phyloP scores from a whole-genome alignment of 768 basidiomycete genomes.

The Hygrophorus pudorinus region DNA sequence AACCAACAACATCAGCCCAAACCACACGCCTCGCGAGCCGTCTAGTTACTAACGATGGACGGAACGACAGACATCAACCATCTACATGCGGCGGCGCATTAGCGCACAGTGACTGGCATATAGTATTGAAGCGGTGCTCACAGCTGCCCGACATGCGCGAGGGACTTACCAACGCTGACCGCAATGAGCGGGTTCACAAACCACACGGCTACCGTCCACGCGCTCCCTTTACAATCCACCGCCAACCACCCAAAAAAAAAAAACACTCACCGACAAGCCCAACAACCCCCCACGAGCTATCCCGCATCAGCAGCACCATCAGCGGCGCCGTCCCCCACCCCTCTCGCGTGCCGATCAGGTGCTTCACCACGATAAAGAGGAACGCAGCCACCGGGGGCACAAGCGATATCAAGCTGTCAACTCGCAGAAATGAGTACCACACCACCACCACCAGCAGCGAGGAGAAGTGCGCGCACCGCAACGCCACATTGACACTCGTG shows the following conservation, averaged over 20 bases:
- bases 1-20: neutral
- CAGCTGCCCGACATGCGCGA: conserved; percentile 1
- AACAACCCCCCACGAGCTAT: conserved; percentile 12
- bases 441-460: neutral
- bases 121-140: neutral
- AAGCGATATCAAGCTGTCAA: neutral
- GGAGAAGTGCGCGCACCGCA: neutral
- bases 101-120: too few species aligned
- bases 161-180: neutral
- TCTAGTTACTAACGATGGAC: neutral
- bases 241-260: neutral
- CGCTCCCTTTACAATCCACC: neutral
- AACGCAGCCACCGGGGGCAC: conserved; percentile 3
- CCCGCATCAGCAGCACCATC: conserved; percentile 10
- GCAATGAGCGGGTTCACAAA: conserved; percentile 1
- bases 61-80: conserved; percentile 5
- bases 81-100: neutral
- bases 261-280: conserved; percentile 10
- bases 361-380: conserved; percentile 10
- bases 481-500: neutral
- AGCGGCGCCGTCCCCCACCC: conserved; percentile 9
- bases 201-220: neutral
- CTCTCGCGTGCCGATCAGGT: conserved; percentile 3
- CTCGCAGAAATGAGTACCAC: neutral
- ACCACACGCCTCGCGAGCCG: neutral